A percentile compares a stretch with the other conserved stretches of the same genome.
Evolutionary conservation across 306 rosid species (phyloP).

Genomic region (Rosa lucieae): DNA sequence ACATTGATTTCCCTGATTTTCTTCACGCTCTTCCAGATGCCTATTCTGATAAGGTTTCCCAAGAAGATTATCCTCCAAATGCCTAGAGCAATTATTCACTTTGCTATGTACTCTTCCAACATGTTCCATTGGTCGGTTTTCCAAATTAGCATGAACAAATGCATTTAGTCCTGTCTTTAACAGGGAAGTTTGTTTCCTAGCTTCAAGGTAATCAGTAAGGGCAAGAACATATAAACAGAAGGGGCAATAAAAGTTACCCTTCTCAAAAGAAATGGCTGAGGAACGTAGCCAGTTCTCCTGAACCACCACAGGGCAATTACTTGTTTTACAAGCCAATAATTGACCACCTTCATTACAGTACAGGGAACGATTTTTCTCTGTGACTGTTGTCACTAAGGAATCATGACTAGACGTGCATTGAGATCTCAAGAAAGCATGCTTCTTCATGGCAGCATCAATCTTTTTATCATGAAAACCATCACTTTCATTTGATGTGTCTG

Average conservation of each 20-base stretch:
- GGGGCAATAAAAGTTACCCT: constrained; percentile 59
- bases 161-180: constrained; percentile 43
- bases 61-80: constrained; percentile 28
- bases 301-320: constrained; percentile 57
- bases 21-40: constrained; percentile 28
- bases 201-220: constrained; percentile 57
- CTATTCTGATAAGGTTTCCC: constrained; percentile 27
- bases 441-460: constrained; percentile 39
- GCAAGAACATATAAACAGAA: constrained; percentile 60
- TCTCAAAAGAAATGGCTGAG: constrained; percentile 33
- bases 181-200: constrained; percentile 53
- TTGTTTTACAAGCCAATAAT: constrained; percentile 51
- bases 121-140: constrained; percentile 24
- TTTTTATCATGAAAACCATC: constrained; percentile 37
- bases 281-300: constrained; percentile 59
- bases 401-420: constrained; percentile 31
- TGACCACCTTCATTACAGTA: constrained; percentile 59
- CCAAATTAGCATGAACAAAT: constrained; percentile 33
- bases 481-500: constrained; percentile 30
- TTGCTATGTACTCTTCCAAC: constrained; percentile 29
- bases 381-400: constrained; percentile 28
- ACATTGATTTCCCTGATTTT: constrained; percentile 28
- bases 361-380: constrained; percentile 38
- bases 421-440: constrained; percentile 43
- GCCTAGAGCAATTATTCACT: constrained; percentile 20